Base-by-base conservation (phyloP, 768 basidiomycete genomes). In the Auriscalpium microsporum region DNA sequence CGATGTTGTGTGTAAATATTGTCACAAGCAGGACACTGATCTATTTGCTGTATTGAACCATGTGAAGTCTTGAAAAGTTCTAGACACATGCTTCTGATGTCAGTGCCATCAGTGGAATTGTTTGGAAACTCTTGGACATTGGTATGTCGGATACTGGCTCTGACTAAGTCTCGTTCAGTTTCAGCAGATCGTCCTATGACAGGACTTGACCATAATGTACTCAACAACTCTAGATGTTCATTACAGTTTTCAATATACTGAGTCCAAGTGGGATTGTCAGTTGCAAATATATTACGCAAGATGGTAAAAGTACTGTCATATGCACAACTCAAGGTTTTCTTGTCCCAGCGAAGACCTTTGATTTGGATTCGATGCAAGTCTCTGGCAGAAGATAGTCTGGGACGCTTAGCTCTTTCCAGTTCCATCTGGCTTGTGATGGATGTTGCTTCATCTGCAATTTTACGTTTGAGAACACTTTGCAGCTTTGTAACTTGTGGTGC, bases 231-330 rank as follows among this genome's bases (percentile, higher is more conserved):
- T 10, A n/a, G 8, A 11, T 10, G 2, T 46, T 23, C 19, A 17
- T 9, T 9, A 19, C 7, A 16, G 6, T n/a, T 48, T 47, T 35
- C 44, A 16, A 33, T 33, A 16, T 9, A 37, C 21, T 33, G 19
- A 10, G 17, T 21, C 56, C 44, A 53, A 4, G 13, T 7, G n/a
- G 14, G 21, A 14, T 3, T 48, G 4, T 47, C 10, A 7, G 42
- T 28, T 14, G 4, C n/a, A n/a, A 17, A 48, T 4, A 47, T 37
- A 13, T 46, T 14, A 16, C 21, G 33, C n/a, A 53, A 36, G 16
- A 54, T 54, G 16, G 34, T 40, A 14, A 58, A 17, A 0, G 50
- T 8, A n/a, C 33, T 48, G 28, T 58, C 57, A 50, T 48, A 58
- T 44, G 57, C 57, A 58, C 53, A 58, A 46, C 47, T 54, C 14